A percentile compares a stretch with the other conserved stretches of the same genome.
Evolutionary conservation across 164 flowering plant species (phyloP).

Genomic region (Vitis vinifera): ASM3070453v1 NC_081817.1:7282501-7283000

Average conservation of each 20-base stretch:
- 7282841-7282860: slow-evolving; percentile 6
- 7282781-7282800: slow-evolving; percentile 15
- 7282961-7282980: not conserved
- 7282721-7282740: slow-evolving; percentile 16
- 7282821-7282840: slow-evolving; percentile 10
- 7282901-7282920: too few relatives aligned
- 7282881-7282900: too few relatives aligned
- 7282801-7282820: slow-evolving; percentile 18
- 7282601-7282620: not conserved
- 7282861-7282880: slow-evolving; percentile 22
- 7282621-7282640: too few relatives aligned
- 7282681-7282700: slow-evolving; percentile 19
- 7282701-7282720: slow-evolving; percentile 26
- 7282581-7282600: not conserved
- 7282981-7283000: slow-evolving; percentile 21
- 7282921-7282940: too few relatives aligned
- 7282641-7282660: not conserved
- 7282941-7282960: slow-evolving; percentile 8
- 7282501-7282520: slow-evolving; percentile 2
- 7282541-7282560: not conserved
- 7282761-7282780: not conserved
- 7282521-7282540: slow-evolving; percentile 8
- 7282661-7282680: not conserved
- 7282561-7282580: slow-evolving; percentile 23
- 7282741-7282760: slow-evolving; percentile 23